phyloP scores from a whole-genome alignment of 73 alveolate species.

The Blepharisma stoltei region DNA sequence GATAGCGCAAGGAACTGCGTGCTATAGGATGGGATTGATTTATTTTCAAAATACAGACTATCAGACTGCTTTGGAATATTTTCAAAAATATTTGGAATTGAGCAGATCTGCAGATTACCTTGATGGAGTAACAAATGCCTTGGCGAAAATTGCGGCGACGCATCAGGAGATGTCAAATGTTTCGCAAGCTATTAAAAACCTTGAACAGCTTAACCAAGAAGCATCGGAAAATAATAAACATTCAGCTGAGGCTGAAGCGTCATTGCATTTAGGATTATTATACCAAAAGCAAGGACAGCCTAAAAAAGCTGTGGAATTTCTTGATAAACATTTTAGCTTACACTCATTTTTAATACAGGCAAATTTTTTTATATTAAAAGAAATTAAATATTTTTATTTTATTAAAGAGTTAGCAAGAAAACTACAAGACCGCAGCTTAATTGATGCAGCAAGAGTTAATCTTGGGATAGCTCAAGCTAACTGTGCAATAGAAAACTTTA shows the following conservation, averaged over 20 bases:
- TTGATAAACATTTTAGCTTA: constrained; percentile 17
- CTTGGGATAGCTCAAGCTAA: constrained; percentile 71
- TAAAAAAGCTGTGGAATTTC: constrained; percentile 26
- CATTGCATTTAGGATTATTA: not conserved
- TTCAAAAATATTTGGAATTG: not conserved
- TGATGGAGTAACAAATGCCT: constrained; percentile 20
- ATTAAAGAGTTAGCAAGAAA: constrained; percentile 51
- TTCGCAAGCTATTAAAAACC: constrained; percentile 17
- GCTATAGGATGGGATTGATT: constrained; percentile 14
- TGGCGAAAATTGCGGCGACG: not conserved
- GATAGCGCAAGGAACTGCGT: not conserved
- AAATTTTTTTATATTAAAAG: too few species aligned
- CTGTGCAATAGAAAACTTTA: constrained; percentile 44
- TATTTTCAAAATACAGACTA: not conserved
- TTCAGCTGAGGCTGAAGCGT: constrained; percentile 22
- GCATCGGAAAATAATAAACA: constrained; percentile 19
- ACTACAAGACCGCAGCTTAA: constrained; percentile 43
- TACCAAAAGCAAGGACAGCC: constrained; percentile 21
- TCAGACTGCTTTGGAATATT: not conserved
- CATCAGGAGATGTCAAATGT: constrained; percentile 22
- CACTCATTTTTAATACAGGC: too few species aligned
- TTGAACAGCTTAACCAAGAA: constrained; percentile 24
- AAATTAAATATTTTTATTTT: too few species aligned
- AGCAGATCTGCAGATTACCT: not conserved
- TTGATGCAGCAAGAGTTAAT: constrained; percentile 67